These are phyloP conservation scores for Phanerochaete carnosa DNA, from an alignment of 768 basidiomycete genomes.

Conservation along the genomic window DNA sequence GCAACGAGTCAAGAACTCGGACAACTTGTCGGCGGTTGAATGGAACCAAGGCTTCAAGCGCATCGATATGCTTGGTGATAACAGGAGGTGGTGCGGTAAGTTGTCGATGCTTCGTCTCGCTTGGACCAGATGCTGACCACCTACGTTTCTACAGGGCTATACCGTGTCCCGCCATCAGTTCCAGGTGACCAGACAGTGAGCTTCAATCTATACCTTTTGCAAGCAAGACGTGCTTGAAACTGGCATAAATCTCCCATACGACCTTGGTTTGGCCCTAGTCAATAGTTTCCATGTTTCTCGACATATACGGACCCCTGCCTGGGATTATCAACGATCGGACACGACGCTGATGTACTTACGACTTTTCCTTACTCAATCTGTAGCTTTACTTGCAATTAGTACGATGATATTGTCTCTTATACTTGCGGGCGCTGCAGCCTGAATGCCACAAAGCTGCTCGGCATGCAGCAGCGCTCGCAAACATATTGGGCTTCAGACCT, in stretches of 20 bases:
- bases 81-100: constrained; percentile 5
- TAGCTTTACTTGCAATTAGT: not conserved
- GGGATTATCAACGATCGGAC: too few species aligned
- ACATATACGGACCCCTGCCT: too few species aligned
- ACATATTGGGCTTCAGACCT: too few species aligned
- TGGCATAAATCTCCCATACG: too few species aligned
- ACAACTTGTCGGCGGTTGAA: not conserved
- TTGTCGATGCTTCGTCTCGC: not conserved
- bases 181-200: not conserved
- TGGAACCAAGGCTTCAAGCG: not conserved
- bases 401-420: too few species aligned
- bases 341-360: not conserved
- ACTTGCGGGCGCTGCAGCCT: not conserved
- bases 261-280: too few species aligned
- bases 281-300: too few species aligned
- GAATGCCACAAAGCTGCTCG: not conserved
- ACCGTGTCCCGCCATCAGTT: not conserved
- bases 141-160: not conserved
- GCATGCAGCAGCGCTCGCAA: too few species aligned
- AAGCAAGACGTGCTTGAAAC: not conserved
- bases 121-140: not conserved
- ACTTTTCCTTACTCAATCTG: not conserved
- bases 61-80: not conserved
- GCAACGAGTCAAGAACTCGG: not conserved
- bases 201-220: not conserved